Conservation (phyloP, 352 stramenopile genomes). For the Elongisporangium senticosum region DNA sequence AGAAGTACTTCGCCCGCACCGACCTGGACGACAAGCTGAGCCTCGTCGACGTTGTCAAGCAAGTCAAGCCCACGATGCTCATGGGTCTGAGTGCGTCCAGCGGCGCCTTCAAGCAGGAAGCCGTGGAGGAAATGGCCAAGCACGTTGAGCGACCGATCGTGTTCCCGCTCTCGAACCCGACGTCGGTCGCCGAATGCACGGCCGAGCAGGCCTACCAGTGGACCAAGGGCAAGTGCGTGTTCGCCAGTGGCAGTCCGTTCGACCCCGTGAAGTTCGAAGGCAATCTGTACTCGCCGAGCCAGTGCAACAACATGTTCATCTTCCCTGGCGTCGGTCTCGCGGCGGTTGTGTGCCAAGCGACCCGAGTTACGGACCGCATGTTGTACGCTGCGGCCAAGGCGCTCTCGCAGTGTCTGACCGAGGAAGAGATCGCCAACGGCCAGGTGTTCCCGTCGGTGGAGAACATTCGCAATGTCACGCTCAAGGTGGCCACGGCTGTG, state of each 20-base stretch:
- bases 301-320: conserved; percentile 98
- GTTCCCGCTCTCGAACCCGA: conserved; percentile 97
- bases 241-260: conserved; percentile 95
- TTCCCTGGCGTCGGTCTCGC: conserved; percentile 96
- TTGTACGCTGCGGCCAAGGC: conserved; percentile 93
- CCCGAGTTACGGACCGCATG: conserved; percentile 91
- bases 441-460: conserved; percentile 93
- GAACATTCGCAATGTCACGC: conserved; percentile 91
- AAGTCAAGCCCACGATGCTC: conserved; percentile 92
- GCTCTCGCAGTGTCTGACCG: conserved; percentile 89
- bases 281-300: conserved; percentile 68
- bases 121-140: conserved; percentile 84
- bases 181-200: conserved; percentile 94
- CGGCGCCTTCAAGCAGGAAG: conserved; percentile 85
- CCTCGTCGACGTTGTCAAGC: conserved; percentile 80
- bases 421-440: conserved; percentile 89
- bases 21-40: conserved; percentile 67
- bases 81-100: conserved; percentile 89
- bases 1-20: conserved; percentile 72
- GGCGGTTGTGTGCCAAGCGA: conserved; percentile 75
- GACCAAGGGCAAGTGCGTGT: conserved; percentile 94
- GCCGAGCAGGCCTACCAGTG: conserved; percentile 95
- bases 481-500: conserved; percentile 90
- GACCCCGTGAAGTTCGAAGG: conserved; percentile 88
- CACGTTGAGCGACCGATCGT: conserved; percentile 91